Evolutionary conservation across 495 filamentous ascomycete species (phyloP).

Genomic region (Talaromyces thailandensis): DNA sequence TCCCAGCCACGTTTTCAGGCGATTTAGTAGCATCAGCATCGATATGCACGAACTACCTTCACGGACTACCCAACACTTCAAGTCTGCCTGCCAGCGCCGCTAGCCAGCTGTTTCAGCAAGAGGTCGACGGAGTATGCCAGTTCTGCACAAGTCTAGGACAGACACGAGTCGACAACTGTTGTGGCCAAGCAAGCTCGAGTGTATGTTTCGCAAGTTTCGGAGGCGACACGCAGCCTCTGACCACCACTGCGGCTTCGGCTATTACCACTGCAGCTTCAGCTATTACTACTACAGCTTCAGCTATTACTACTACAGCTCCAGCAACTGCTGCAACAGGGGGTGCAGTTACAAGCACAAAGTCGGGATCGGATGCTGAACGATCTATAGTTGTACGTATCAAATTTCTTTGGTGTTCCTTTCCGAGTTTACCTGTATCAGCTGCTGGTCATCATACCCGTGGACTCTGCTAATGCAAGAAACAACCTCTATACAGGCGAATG

Average conservation of each 20-base stretch:
- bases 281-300: no score
- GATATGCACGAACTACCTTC: conserved; percentile 6
- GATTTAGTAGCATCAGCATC: neutral
- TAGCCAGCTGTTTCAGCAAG: neutral
- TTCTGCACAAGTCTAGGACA: conserved; percentile 2
- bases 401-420: neutral
- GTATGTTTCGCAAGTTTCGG: neutral
- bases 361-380: neutral
- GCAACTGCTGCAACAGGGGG: neutral
- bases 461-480: neutral
- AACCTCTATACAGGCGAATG: neutral
- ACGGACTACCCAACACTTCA: neutral
- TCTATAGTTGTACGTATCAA: neutral
- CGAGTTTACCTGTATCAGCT: neutral
- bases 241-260: neutral
- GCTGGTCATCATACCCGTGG: neutral
- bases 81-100: neutral
- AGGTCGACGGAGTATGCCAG: conserved; percentile 1
- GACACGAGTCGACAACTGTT: conserved; percentile 1
- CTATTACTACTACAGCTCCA: neutral
- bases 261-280: no score
- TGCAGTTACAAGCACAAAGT: neutral
- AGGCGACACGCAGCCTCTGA: neutral
- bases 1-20: neutral
- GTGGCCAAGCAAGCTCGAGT: conserved; percentile 1